phyloP scores from a whole-genome alignment of 148 eudicot genomes.

The Cornus suecica region DNA sequence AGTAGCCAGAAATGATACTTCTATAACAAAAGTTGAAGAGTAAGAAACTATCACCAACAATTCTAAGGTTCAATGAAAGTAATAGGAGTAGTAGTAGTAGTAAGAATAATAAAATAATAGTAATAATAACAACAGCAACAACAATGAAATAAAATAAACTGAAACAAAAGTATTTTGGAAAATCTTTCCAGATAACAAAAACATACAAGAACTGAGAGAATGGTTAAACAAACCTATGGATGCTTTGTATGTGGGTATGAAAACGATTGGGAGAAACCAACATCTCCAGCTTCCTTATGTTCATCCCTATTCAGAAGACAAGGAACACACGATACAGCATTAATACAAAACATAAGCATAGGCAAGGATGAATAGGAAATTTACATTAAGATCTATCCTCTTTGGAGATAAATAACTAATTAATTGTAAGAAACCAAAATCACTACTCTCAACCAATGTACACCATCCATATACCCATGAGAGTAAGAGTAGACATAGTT shows the following conservation, averaged over 20 bases:
- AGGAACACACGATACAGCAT: slow-evolving; percentile 10
- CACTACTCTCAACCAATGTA: background rate
- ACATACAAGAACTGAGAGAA: background rate
- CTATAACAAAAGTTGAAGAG: background rate
- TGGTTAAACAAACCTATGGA: slow-evolving; percentile 31
- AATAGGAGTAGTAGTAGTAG: no score
- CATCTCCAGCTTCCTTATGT: slow-evolving; percentile 18
- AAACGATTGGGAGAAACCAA: slow-evolving; percentile 20
- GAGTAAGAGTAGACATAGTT: no score
- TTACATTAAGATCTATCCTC: background rate
- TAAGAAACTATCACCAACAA: background rate
- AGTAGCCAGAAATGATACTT: background rate
- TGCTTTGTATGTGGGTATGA: slow-evolving; percentile 24
- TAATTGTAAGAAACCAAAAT: background rate
- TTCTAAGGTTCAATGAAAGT: no score
- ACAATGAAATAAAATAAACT: background rate
- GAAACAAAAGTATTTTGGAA: background rate
- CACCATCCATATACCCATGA: background rate
- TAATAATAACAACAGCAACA: background rate
- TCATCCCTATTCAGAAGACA: slow-evolving; percentile 19
- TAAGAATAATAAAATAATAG: no score
- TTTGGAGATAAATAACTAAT: background rate
- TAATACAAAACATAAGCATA: background rate
- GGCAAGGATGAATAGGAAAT: background rate
- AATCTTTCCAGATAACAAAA: background rate